Base-by-base conservation (phyloP, 768 basidiomycete genomes). In the Lactarius indigo region DNA sequence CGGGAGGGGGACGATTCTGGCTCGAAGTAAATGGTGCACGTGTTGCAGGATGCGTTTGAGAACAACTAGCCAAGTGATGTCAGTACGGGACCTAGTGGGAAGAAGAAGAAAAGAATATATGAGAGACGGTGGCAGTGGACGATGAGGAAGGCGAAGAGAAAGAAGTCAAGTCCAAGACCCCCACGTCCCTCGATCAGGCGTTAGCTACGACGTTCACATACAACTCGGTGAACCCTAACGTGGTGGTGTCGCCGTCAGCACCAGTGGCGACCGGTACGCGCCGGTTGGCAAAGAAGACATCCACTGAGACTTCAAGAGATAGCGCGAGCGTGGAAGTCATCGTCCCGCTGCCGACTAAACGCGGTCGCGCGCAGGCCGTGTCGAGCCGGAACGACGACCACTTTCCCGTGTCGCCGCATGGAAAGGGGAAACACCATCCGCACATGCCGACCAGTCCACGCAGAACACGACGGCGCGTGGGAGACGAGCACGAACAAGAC, bases 201-300 rank as follows among this genome's bases (percentile, higher is more conserved):
- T 58, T 66, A 37, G 50, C 56, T 37, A 23, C 35, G 8, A 61
- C 61, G 13, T 66, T 66, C 26, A 47, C 65, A 9, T 56, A 66
- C 23, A 62, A 58, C n/a, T 66, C 65, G 28, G 33, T 20, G 20
- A 44, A 44, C n/a, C 42, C 42, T 8, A 44, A n/a, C 4, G 65
- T 66, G 20, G 5, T 28, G 4, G 37, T 37, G 7, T 17, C 28
- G 26, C n/a, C 13, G 10, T 41, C 18, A 5, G 17, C 35, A 20
- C 47, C 28, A 7, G 8, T 60, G 18, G 18, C 13, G 17, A 20
- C 37, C 18, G 42, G 33, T 35, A 26, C 37, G 23, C 44, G 30
- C 5, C 39, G 23, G 8, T 47, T 23, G 31, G 42, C 15, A 20
- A 52, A 28, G 23, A 13, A 20, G 20, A 8, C 26, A 9, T 28